phyloP scores from a whole-genome alignment of 495 filamentous ascomycete genomes.

The Hyaloscypha variabilis region DNA sequence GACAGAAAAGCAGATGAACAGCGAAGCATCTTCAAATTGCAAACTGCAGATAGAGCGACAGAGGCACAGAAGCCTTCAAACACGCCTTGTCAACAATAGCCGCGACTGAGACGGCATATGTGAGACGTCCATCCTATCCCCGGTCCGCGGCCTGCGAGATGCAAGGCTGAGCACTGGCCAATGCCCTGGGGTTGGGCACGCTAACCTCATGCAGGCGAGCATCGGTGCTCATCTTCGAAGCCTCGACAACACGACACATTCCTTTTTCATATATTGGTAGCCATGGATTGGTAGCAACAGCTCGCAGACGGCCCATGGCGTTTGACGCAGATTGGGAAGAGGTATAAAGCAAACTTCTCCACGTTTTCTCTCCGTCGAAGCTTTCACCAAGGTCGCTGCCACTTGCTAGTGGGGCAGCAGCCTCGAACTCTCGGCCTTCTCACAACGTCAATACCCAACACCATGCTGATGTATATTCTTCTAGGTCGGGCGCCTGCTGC shows the following conservation, averaged over 20 bases:
- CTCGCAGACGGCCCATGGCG: constrained; percentile 36
- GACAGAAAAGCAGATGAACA: not conserved
- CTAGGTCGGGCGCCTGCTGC: constrained; percentile 71
- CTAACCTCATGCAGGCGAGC: not conserved
- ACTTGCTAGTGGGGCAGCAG: constrained; percentile 17
- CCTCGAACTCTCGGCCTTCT: not conserved
- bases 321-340: constrained; percentile 65
- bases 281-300: constrained; percentile 28
- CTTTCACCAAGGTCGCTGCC: not conserved
- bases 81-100: not conserved
- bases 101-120: not conserved
- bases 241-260: not conserved
- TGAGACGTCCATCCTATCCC: not conserved
- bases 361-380: not conserved
- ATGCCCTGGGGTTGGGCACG: not conserved
- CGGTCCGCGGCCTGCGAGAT: not conserved
- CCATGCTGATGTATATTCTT: constrained; percentile 19
- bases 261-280: not conserved
- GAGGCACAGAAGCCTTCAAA: not conserved
- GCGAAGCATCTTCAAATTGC: not conserved
- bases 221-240: constrained; percentile 3
- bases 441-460: not conserved
- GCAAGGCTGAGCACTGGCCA: not conserved
- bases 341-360: constrained; percentile 33
- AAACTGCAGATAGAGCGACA: not conserved